A percentile compares a stretch with the other conserved stretches of the same genome.
phyloP scores from a whole-genome alignment of 768 basidiomycete species.

The Pseudohyphozyma bogoriensis region DNA sequence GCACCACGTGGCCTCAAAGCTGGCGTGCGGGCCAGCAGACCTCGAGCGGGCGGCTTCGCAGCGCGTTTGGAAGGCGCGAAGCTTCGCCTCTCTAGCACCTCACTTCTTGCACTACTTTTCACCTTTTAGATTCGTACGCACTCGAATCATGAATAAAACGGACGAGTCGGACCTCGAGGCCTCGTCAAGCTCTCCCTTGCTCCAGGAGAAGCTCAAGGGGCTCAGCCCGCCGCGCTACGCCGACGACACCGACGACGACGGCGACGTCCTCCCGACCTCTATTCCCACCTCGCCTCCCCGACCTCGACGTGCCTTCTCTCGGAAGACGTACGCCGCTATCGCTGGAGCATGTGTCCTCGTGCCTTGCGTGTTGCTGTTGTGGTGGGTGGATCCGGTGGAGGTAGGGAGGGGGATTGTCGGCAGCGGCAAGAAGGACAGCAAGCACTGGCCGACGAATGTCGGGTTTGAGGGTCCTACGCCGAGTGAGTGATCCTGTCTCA shows the following conservation, averaged over 20 bases:
- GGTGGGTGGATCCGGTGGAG: background rate
- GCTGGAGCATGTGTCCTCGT: background rate
- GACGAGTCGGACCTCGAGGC: background rate
- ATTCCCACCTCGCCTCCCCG: no score
- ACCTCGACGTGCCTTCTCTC: no score
- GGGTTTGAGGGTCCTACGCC: constrained; percentile 20
- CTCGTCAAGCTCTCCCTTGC: background rate
- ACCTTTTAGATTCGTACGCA: no score
- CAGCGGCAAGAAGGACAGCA: background rate
- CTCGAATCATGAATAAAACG: no score
- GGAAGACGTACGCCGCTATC: no score
- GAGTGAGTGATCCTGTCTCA: background rate
- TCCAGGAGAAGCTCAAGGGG: background rate
- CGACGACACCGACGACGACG: background rate
- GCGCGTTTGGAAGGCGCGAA: no score
- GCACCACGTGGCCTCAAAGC: no score
- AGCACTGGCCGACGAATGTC: constrained; percentile 2
- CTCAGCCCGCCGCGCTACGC: background rate
- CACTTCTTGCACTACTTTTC: no score
- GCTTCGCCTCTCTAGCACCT: no score
- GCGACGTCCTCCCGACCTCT: background rate
- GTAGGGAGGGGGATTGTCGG: background rate
- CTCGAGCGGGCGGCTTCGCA: no score
- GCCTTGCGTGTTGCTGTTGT: background rate
- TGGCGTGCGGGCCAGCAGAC: no score